Evolutionary conservation across 2,329 filamentous ascomycete genomes (phyloP), one percentile per base, ranked within the genome.

Genomic region (Diaporthe sp.): DNA sequence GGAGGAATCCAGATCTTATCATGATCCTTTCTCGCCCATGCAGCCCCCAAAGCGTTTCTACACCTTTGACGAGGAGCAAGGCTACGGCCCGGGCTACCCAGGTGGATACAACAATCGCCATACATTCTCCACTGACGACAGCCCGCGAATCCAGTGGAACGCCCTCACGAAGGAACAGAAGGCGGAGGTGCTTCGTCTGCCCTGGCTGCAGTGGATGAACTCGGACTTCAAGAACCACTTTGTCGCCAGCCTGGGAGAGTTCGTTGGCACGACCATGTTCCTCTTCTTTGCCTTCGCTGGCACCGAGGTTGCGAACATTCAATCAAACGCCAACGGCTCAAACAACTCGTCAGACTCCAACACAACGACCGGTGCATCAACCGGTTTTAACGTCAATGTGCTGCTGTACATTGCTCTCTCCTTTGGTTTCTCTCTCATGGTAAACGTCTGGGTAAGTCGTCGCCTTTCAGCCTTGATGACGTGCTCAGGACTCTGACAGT

Each of bases 171-270:
- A 80, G 1, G 80, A 85, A 71, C 84, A 87, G 77, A 84, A 83
- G 78, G 82, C 80, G 6, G 80, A 86, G 73, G 84, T 87, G 13
- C 81, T 87, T 80, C 83, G 86, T 47, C 79, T 87, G 30, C 86
- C 86, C 2, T 82, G 84, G 80, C 85, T 82, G 4, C 81, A 85
- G 42, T 87, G 85, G 86, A 87, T 87, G 86, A 84, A 87, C 78
- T 86, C 84, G 10, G 78, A 83, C 66, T 77, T 86, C 75, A 87
- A 87, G 81, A 85, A 88, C 78, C 82, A 68, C 47, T 68, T 68
- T 25, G 10, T 68, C 33, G 64, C 64, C 47, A 68, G 64, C n/a
- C 33, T 68, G 64, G 82, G 84, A 70, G 85, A 86, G 78, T 85
- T 86, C 71, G 80, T 85, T 33, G 85, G 85, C 58, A 86, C 85